Percentiles rank a stretch among this genome's conserved stretches.
These are phyloP conservation scores for Xylaria curta DNA, from an alignment of 495 filamentous ascomycete species.

Conservation along the genomic window DNA sequence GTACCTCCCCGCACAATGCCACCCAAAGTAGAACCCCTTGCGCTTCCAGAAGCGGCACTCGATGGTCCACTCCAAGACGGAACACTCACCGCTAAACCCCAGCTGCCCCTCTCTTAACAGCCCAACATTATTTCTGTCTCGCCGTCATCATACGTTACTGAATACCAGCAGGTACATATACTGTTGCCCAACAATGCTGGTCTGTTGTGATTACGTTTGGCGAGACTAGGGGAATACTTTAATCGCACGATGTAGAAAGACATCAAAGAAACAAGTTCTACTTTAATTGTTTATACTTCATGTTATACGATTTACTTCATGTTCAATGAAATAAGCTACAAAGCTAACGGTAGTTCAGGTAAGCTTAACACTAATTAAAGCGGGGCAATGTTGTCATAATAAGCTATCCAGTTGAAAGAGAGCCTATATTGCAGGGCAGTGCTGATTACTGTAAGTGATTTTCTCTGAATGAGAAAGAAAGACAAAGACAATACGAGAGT, in stretches of 20 bases:
- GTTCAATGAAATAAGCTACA: background rate
- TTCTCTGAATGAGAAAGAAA: background rate
- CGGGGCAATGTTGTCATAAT: conserved; percentile 6
- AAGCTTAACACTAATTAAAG: background rate
- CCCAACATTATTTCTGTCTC: conserved; percentile 2
- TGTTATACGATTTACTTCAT: too few species aligned
- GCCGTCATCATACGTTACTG: background rate
- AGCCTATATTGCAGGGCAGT: background rate
- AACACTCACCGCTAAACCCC: conserved; percentile 8
- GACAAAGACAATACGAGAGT: background rate
- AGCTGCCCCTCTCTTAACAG: conserved; percentile 11
- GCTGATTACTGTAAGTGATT: background rate
- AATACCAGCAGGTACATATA: background rate
- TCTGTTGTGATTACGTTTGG: background rate
- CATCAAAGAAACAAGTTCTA: background rate
- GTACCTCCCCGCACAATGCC: conserved; percentile 6
- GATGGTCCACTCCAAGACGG: conserved; percentile 11
- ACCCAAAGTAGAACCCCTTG: background rate
- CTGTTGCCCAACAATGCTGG: conserved; percentile 4
- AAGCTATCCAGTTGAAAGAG: background rate
- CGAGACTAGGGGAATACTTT: background rate
- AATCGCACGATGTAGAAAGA: background rate
- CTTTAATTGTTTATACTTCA: background rate
- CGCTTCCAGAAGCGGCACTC: conserved; percentile 5
- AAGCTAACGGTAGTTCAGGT: background rate